Base-by-base conservation (phyloP, 2,329 filamentous ascomycete species). In the Thelonectria discophora region DNA sequence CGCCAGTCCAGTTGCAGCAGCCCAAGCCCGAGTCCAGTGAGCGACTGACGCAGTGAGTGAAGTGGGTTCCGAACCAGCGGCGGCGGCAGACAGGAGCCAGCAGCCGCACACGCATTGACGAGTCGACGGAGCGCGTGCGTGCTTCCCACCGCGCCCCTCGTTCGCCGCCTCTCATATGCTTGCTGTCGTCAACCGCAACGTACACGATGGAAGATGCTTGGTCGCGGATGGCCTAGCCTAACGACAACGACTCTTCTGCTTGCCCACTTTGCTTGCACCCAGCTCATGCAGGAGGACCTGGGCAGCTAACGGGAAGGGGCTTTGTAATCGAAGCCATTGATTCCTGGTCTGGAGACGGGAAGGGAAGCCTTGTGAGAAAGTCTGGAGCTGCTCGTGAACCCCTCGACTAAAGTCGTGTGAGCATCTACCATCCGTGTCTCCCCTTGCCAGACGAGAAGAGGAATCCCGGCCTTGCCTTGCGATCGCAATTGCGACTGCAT, bases 161-260 rank as follows among this genome's bases (percentile, higher is more conserved):
- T 50, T 55, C 54, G 45, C 45, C 45, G 45, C 47, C 54, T 49
- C 47, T 49, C 43, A 42, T 39, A 48, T 56, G 54, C 32, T 46
- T 51, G 46, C 50, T 20, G 51, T 55, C 32, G 45, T 48, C 45
- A 45, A 49, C 46, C 54, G 34, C 54, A 47, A 60, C 47, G 58
- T 55, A 55, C 59, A 62, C 59, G 59, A 62, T 62, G 59, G 49
- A 62, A 54, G 49, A 62, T 62, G 59, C 59, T 62, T 57, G 59
- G 53, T 43, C 59, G 39, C 43, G 53, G 59, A 46, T 62, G 59
- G 54, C 34, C 43, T 62, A 53, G 59, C 48, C 58, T 32, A 39
- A 55, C 52, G 45, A 60, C 45, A 40, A 50, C 58, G 47, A 60
- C 58, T 47, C 52, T 24, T 24, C 11, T 24, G 20, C 18, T 54